Conservation (phyloP, 306 rosid species). For the Cicer chorassanicum region DNA sequence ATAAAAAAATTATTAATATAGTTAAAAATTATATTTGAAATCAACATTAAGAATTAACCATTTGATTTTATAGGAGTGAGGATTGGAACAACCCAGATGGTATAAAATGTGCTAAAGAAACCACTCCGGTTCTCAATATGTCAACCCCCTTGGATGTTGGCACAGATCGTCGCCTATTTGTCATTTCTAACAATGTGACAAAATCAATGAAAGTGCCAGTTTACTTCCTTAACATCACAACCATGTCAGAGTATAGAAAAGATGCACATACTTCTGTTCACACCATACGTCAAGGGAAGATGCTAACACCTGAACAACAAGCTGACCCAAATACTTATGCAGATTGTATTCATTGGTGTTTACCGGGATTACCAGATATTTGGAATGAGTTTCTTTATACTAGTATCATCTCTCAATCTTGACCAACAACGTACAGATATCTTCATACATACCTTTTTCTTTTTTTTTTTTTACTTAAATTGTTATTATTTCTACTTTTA, state of each 20-base stretch:
- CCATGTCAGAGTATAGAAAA: constrained; percentile 78
- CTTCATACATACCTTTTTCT: constrained; percentile 26
- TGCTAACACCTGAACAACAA: constrained; percentile 85
- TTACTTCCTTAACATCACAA: constrained; percentile 75
- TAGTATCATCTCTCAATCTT: constrained; percentile 76
- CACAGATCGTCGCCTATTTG: constrained; percentile 79
- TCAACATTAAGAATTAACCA: not conserved
- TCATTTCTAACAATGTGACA: constrained; percentile 62
- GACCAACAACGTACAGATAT: constrained; percentile 49
- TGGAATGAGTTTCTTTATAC: constrained; percentile 94
- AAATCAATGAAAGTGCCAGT: constrained; percentile 74
- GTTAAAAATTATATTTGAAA: not conserved
- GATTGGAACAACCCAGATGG: constrained; percentile 96
- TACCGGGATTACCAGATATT: constrained; percentile 94
- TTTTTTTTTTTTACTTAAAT: constrained; percentile 22
- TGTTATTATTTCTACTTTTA: constrained; percentile 44
- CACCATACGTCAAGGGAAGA: constrained; percentile 91
- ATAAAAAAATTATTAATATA: too few relatives aligned
- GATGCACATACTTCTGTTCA: constrained; percentile 94
- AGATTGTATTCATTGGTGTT: constrained; percentile 97
- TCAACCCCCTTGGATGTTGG: constrained; percentile 80
- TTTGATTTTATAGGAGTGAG: constrained; percentile 69
- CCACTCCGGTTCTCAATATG: constrained; percentile 65
- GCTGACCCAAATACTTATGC: constrained; percentile 89
- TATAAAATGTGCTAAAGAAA: constrained; percentile 91